Evolutionary conservation across 2,329 filamentous ascomycete species (phyloP).

Genomic region (Cladophialophora psammophila): DNA sequence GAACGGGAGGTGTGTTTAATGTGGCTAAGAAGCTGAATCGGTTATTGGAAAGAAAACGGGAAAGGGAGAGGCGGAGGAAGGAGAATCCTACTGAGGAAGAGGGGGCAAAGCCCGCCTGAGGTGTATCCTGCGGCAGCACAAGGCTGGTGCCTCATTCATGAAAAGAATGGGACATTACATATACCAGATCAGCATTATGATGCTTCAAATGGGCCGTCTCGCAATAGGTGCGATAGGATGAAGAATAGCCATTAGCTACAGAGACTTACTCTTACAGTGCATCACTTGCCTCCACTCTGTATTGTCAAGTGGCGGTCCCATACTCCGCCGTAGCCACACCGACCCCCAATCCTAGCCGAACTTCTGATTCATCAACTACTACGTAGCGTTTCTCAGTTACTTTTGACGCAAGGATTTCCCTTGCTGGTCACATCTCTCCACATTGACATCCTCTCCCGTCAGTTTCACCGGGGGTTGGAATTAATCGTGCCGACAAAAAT

Average conservation of each 20-base stretch:
- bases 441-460: not conserved
- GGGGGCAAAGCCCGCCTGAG: constrained; percentile 60
- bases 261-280: not conserved
- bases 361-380: not conserved
- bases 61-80: constrained; percentile 61
- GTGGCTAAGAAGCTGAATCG: constrained; percentile 82
- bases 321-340: not conserved
- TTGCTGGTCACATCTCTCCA: not conserved
- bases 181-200: not conserved
- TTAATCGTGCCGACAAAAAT: not conserved
- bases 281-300: not conserved
- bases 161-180: not conserved
- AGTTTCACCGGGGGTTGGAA: not conserved
- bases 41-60: constrained; percentile 74
- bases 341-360: not conserved
- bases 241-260: not conserved
- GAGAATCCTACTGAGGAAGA: constrained; percentile 62
- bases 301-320: not conserved
- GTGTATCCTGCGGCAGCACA: not conserved
- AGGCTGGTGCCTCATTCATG: not conserved
- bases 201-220: not conserved
- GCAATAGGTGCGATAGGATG: not conserved
- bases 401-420: no score
- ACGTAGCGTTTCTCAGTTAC: not conserved
- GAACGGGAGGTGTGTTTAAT: constrained; percentile 91